Evolutionary conservation across 305 asterid species (phyloP).

Genomic region (Solanum hybrid): DNA sequence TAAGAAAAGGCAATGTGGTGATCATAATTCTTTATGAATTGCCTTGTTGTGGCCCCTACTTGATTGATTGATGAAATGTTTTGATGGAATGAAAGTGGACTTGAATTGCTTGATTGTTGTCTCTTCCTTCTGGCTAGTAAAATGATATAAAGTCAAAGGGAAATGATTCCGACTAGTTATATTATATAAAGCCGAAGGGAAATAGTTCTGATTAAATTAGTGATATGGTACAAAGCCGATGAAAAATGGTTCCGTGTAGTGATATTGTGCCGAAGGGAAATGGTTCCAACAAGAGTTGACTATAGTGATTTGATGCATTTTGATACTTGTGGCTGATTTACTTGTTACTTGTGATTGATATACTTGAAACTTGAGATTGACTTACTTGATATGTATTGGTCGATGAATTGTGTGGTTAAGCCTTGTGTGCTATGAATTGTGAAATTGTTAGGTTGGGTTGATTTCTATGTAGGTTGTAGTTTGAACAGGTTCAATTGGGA

Average conservation of each 20-base stretch:
- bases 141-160: not conserved
- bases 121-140: no score
- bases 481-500: not conserved
- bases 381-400: not conserved
- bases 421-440: not conserved
- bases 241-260: not conserved
- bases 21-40: no score
- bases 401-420: not conserved
- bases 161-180: not conserved
- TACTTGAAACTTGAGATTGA: not conserved
- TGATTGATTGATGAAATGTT: no score
- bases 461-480: not conserved
- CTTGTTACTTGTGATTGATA: not conserved
- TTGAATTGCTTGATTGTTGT: no score
- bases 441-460: not conserved
- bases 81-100: no score
- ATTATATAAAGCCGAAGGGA: not conserved
- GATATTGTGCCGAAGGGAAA: not conserved
- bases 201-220: not conserved
- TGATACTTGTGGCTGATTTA: not conserved
- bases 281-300: not conserved
- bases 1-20: no score
- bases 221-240: not conserved
- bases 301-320: not conserved
- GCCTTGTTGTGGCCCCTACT: no score